phyloP scores from a whole-genome alignment of 345 rosid genomes.

The Linum trigynum region DNA sequence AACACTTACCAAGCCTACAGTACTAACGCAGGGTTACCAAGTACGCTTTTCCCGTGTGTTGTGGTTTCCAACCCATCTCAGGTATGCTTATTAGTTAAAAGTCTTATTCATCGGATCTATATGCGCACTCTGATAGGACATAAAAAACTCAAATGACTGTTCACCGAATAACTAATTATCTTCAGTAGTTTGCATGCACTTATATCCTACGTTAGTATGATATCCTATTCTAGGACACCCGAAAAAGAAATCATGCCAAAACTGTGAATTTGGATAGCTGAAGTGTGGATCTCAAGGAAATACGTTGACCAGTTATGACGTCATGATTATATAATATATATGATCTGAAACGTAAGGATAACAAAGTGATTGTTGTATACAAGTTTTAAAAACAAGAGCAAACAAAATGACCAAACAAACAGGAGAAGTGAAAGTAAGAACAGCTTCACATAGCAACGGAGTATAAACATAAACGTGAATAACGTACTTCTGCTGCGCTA shows the following conservation, averaged over 20 bases:
- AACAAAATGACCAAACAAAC: neutral
- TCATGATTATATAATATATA: neutral
- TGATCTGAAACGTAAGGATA: neutral
- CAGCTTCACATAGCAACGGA: neutral
- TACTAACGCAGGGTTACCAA: slow-evolving; percentile 10
- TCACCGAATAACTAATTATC: neutral
- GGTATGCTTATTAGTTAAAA: slow-evolving; percentile 9
- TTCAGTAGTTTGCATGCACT: neutral
- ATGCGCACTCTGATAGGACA: neutral
- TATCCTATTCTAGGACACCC: neutral
- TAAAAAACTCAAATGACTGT: slow-evolving; percentile 1
- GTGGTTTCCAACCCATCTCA: slow-evolving; percentile 17
- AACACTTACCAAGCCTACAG: slow-evolving; percentile 7
- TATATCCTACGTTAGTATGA: neutral
- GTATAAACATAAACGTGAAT: slow-evolving; percentile 8
- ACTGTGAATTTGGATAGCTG: neutral
- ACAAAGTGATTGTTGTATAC: too few species aligned
- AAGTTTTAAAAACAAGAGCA: too few species aligned
- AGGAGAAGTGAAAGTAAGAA: neutral
- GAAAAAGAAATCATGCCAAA: slow-evolving; percentile 2
- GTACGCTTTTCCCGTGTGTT: slow-evolving; percentile 12
- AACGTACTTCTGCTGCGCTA: slow-evolving; percentile 88
- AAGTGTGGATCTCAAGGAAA: neutral
- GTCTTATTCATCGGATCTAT: slow-evolving; percentile 11
- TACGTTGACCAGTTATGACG: neutral